Percentiles rank a stretch among this genome's conserved stretches.
These are phyloP conservation scores for Rhododendron ferrugineum DNA, from an alignment of 148 eudicot species.

Conservation along the genomic window DNA sequence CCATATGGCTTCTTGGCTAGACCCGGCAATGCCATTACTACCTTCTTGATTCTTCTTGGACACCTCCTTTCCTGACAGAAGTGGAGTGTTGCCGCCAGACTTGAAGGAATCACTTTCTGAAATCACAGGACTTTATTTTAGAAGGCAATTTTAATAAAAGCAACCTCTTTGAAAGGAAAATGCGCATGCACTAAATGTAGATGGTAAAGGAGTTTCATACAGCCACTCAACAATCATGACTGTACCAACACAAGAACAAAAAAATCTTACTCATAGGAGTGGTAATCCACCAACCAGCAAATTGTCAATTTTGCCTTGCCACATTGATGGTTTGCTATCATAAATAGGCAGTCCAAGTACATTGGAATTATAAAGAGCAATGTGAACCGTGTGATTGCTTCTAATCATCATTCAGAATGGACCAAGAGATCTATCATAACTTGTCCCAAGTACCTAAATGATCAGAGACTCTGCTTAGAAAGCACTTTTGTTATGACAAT, in stretches of 20 bases:
- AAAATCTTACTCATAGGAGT: not conserved
- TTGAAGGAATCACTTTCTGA: conserved; percentile 52
- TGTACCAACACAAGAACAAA: not conserved
- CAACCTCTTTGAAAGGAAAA: not conserved
- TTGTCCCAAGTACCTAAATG: not conserved
- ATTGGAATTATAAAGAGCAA: not conserved
- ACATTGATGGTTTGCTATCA: not conserved
- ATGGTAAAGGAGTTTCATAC: not conserved
- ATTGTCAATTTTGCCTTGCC: not conserved
- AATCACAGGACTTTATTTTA: conserved; percentile 10
- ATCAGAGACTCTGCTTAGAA: not conserved
- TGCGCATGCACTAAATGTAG: not conserved
- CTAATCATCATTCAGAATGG: not conserved
- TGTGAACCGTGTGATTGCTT: not conserved
- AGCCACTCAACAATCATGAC: conserved; percentile 1
- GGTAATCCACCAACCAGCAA: not conserved
- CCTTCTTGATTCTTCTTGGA: conserved; percentile 32
- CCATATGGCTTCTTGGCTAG: conserved; percentile 47
- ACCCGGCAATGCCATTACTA: conserved; percentile 23
- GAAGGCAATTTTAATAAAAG: not conserved
- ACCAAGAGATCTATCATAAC: not conserved
- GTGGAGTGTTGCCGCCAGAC: conserved; percentile 24
- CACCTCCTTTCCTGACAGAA: conserved; percentile 37
- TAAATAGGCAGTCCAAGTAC: not conserved
- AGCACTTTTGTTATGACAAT: not conserved